phyloP scores from a whole-genome alignment of 345 rosid genomes.

The Pistacia integerrima region DNA sequence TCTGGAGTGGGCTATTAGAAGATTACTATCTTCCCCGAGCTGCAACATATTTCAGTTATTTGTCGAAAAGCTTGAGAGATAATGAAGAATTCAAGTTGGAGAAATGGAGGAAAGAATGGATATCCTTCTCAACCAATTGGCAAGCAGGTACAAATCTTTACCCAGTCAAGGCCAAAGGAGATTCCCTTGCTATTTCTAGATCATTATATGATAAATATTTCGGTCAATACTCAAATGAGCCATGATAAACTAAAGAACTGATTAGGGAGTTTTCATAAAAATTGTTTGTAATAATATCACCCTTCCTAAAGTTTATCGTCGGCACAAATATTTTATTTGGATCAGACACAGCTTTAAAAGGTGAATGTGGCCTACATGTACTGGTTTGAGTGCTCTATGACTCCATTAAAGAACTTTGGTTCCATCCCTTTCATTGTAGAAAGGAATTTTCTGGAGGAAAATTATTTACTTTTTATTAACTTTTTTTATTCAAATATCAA shows the following conservation, averaged over 20 bases:
- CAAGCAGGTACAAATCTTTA: conserved; percentile 54
- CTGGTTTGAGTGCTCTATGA: too few species aligned
- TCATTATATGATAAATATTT: conserved; percentile 59
- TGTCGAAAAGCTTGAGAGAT: conserved; percentile 55
- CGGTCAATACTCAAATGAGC: conserved; percentile 16
- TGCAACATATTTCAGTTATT: conserved; percentile 45
- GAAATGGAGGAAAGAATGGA: conserved; percentile 81
- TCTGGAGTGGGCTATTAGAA: conserved; percentile 80
- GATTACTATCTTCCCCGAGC: conserved; percentile 79
- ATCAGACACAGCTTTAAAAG: too few species aligned
- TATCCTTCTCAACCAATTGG: conserved; percentile 71
- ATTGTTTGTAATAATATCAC: too few species aligned
- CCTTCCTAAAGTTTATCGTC: too few species aligned
- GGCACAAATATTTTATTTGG: too few species aligned
- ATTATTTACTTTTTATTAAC: too few species aligned
- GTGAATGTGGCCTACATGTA: too few species aligned
- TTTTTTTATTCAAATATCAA: too few species aligned
- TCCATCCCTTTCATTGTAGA: too few species aligned
- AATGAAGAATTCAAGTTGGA: conserved; percentile 49
- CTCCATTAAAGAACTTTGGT: too few species aligned
- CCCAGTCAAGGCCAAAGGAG: conserved; percentile 63
- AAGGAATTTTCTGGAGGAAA: too few species aligned
- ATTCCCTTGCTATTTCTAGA: conserved; percentile 60
- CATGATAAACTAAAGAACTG: neutral
- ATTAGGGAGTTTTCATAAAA: neutral